Conservation (phyloP, 768 basidiomycete genomes). For the Boletus pseudopeckii region DNA sequence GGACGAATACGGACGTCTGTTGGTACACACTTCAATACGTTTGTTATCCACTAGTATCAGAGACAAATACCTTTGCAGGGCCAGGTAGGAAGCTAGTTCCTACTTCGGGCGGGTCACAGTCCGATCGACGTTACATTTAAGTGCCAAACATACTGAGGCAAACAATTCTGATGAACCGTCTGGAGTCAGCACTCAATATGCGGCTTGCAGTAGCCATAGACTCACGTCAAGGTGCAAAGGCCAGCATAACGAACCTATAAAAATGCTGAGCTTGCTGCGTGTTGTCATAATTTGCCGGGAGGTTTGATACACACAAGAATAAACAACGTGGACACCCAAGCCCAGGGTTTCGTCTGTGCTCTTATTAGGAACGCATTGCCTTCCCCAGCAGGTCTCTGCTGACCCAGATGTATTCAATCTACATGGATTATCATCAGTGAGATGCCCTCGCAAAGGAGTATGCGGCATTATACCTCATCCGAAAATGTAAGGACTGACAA, state of each 20-base stretch:
- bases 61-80: background rate
- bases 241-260: background rate
- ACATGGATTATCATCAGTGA: background rate
- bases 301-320: background rate
- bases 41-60: background rate
- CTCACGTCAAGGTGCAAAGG: background rate
- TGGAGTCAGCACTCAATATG: no score
- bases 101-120: background rate
- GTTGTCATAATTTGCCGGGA: no score
- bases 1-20: background rate
- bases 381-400: background rate
- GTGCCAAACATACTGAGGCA: no score
- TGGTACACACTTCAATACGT: background rate
- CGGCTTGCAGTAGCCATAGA: background rate
- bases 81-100: background rate
- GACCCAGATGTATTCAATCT: conserved; percentile 11
- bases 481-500: background rate
- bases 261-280: background rate
- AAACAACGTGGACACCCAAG: conserved; percentile 1
- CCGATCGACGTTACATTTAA: no score
- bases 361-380: background rate
- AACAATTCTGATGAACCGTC: background rate
- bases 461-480: background rate
- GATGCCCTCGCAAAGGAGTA: background rate
- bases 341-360: background rate